phyloP scores from a whole-genome alignment of 2,329 filamentous ascomycete genomes.

The Aspergillus felis region DNA sequence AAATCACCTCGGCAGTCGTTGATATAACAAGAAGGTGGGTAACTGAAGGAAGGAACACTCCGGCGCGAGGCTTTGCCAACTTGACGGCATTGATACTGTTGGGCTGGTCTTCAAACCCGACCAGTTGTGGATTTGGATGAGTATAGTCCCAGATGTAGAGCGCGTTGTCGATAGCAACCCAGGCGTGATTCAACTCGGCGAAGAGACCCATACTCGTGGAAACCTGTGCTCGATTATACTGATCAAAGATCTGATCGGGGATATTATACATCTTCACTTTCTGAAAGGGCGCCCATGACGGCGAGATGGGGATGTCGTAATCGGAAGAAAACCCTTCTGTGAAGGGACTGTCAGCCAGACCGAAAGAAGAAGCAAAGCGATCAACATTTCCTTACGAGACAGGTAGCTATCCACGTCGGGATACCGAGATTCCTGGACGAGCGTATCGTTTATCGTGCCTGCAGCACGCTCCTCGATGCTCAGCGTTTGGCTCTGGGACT shows the following conservation, averaged over 20 bases:
- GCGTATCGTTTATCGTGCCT: conserved; percentile 73
- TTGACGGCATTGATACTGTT: conserved; percentile 89
- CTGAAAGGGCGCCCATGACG: conserved; percentile 84
- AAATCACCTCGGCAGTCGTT: conserved; percentile 75
- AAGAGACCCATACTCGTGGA: conserved; percentile 94
- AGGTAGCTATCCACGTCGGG: conserved; percentile 88
- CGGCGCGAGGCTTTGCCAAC: conserved; percentile 75
- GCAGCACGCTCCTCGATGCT: conserved; percentile 76
- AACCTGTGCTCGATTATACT: conserved; percentile 82
- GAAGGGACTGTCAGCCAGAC: conserved; percentile 24
- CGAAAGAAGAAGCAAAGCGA: conserved; percentile 7
- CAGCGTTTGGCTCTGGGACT: conserved; percentile 49
- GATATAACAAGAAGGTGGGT: conserved; percentile 86
- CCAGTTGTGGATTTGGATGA: conserved; percentile 80
- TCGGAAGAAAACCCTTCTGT: conserved; percentile 85
- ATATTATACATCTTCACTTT: conserved; percentile 83
- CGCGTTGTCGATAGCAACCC: conserved; percentile 92
- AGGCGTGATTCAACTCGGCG: conserved; percentile 89
- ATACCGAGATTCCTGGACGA: conserved; percentile 73
- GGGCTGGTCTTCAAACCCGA: conserved; percentile 85
- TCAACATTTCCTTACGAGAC: conserved; percentile 63
- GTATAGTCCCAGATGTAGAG: conserved; percentile 98
- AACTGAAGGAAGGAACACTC: conserved; percentile 83
- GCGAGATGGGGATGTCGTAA: conserved; percentile 69
- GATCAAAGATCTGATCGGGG: conserved; percentile 85